Base-by-base conservation (phyloP, 768 basidiomycete genomes). In the Leucocoprinus birnbaumii region DNA sequence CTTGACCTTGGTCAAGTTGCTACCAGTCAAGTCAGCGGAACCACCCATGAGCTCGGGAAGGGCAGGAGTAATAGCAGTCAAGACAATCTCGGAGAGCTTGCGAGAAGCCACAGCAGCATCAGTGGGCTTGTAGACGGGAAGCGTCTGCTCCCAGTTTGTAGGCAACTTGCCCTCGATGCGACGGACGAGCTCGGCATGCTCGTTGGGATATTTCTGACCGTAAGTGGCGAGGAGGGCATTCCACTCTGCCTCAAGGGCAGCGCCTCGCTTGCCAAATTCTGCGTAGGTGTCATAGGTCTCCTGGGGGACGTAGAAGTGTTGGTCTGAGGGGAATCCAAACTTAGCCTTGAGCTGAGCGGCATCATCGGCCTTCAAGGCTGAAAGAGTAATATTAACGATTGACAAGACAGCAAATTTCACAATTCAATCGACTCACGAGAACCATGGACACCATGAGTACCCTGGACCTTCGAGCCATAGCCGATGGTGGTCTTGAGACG, bases 371-470 rank as follows among this genome's bases (percentile, higher is more conserved):
- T 96, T 96, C 63, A 97, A 81, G 47, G 95, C 92, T 93, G 62
- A 37, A 56, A 11, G 35, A 49, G 31, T 34, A 19, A 42, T 50
- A 56, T 19, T 35, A 31, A 48, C n/a, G n/a, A n/a, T 27, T 18
- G 11, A 35, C 14, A 48, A 6, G 25, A 18, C 10, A 6, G 19
- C 7, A 27, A n/a, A 19, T 34, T 38, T 38, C 13, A 10, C 18
- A 31, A 7, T 21, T 3, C 31, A 18, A 6, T 48, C 10, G 46
- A 84, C 92, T 66, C 66, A 94, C 91, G 93, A 71, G 93, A 69
- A 61, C 95, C 94, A 71, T 98, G 95, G 58, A 97, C 92, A 62
- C 91, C 91, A 65, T 96, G 93, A 8, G 93, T 94, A 58, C 95
- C 95, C 70, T 93, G 88, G 66, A 85, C 81, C 76, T 90, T 91